Base-by-base conservation (phyloP, 2,329 filamentous ascomycete genomes). In the Diaporthe citriasiana region DNA sequence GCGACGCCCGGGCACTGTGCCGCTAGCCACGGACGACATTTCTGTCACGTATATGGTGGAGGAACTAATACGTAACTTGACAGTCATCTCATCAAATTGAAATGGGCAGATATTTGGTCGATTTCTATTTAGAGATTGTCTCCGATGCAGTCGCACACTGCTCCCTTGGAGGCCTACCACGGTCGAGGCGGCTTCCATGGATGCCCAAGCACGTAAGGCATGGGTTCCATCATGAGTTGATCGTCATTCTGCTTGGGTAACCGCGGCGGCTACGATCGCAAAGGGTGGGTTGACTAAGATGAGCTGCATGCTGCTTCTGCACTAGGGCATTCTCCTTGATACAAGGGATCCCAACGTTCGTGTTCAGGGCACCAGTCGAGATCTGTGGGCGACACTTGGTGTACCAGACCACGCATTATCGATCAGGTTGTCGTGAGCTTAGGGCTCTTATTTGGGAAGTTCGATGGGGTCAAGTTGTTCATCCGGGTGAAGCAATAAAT, bases 71-170 rank as follows among this genome's bases (percentile, higher is more conserved):
- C 70, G 56, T 71, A 63, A 71, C 45, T 33, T 60, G 56, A 63
- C 53, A 42, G 70, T 42, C 38, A 59, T 33, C 73, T 74, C 66
- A 71, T 71, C 68, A 56, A 71, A 71, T 12, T 63, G 70, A 71
- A 71, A 71, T 71, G 70, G 55, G 63, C 59, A 71, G 45, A 51
- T 56, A 71, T 68, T 65, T 50, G 35, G 45, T 59, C 33, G 35
- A 63, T 75, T 56, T 50, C 72, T 71, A 66, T 63, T 72, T 75
- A 47, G 72, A 75, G 68, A 57, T 50, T 51, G 74, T 70, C 68
- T 71, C 72, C 72, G 72, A 72, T 74, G 60, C 55, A 50, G 63
- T 68, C n/a, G 69, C 63, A 74, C 53, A n/a, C 38, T 75, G 25
- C 15, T 57, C 56, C 25, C 17, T 50, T n/a, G 65, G 65, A 70